Conservation (phyloP, 2,329 filamentous ascomycete genomes). For the Colletotrichum orchidophilum region DNA sequence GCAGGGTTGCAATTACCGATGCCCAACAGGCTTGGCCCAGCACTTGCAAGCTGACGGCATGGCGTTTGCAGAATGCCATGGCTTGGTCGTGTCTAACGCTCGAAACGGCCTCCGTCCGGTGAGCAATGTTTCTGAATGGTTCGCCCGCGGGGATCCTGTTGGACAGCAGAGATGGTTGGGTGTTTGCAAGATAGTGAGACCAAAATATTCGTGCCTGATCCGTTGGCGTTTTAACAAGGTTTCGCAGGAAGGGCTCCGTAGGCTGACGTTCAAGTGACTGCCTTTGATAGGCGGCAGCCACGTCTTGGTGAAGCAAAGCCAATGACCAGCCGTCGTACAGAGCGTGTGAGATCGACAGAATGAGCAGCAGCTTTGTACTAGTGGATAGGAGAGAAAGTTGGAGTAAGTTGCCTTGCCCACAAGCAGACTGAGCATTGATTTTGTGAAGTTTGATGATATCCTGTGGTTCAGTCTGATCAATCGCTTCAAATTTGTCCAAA, state of each 20-base stretch:
- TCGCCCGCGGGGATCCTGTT: conserved; percentile 41
- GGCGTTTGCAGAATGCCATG: conserved; percentile 69
- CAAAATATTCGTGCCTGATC: conserved; percentile 67
- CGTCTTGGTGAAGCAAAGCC: conserved; percentile 75
- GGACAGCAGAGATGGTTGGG: conserved; percentile 47
- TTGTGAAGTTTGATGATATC: conserved; percentile 49
- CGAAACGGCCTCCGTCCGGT: conserved; percentile 52
- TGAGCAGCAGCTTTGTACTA: conserved; percentile 50
- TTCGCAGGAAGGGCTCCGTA: conserved; percentile 63
- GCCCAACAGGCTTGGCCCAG: conserved; percentile 83
- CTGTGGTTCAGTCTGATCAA: conserved; percentile 45
- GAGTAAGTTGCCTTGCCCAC: conserved; percentile 53
- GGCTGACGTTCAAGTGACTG: conserved; percentile 51
- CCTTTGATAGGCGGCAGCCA: conserved; percentile 70
- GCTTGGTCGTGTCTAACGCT: conserved; percentile 34
- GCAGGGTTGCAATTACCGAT: conserved; percentile 71
- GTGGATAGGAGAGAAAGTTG: conserved; percentile 56
- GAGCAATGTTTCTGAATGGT: conserved; percentile 41
- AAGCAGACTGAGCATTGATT: conserved; percentile 44
- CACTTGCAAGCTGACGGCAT: conserved; percentile 78
- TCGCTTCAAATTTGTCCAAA: conserved; percentile 39
- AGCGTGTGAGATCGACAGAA: conserved; percentile 84
- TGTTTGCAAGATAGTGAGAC: conserved; percentile 70
- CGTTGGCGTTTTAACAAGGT: conserved; percentile 56
- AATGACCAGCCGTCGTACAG: conserved; percentile 93